Base-by-base conservation (phyloP, 148 eudicot genomes). In the Fagopyrum esculentum region DNA sequence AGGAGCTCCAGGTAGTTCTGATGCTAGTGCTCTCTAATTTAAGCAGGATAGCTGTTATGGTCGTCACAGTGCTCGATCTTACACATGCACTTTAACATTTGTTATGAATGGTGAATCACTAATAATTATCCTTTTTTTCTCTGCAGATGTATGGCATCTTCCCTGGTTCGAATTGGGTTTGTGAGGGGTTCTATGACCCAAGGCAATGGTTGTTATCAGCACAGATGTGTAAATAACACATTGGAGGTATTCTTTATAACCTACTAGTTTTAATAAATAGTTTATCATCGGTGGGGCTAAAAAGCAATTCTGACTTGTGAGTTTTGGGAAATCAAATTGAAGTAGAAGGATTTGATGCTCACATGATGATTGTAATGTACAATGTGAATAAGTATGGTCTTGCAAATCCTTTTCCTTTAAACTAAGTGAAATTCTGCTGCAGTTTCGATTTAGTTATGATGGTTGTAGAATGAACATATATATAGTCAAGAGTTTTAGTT, bases 201-300 rank as follows among this genome's bases (percentile, higher is more conserved):
- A 80, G 98, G 98, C 80, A 95, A 95, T 82, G 98, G 98, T 79
- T 95, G 98, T 82, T 95, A 95, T 80, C 93, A 90, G 81, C 98
- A 95, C 80, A 85, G 91, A 79, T 95, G 98, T 82, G 40, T 86
- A 76, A 87, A 92, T 85, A 81, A 83, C 77, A 83, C 93, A 16
- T 75, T 94, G 71, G 91, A 94, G 98, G 98, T 91, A 90, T 17
- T 17, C 9, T 47, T 11, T 69, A 6, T 59, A 19, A 6, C 35
- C 17, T 8, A 56, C 6, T n/a, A 5, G 17, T 17, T 15, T 16
- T n/a, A 54, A 13, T 54, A 0, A 54, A 4, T 54, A n/a, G 17
- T 12, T 6, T 13, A 54, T 13, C 1, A 2, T 19, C 2, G 15
- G 57, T 52, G 17, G 19, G 19, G 63, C 35, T 15, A 5, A 57